Conservation (phyloP, 2,329 filamentous ascomycete species). For the Dactylellina leptospora region DNA sequence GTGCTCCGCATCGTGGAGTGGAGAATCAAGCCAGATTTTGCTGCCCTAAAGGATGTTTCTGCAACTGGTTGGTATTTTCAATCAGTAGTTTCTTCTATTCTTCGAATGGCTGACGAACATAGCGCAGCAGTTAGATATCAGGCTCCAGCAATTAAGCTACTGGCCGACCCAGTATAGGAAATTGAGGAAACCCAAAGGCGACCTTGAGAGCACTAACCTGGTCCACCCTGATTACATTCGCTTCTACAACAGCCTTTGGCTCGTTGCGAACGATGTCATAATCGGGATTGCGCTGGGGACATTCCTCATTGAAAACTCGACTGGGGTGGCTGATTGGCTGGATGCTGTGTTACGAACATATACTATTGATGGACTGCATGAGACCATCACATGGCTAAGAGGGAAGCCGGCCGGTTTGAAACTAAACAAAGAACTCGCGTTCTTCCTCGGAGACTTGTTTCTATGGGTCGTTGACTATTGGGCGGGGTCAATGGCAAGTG, state of each 20-base stretch:
- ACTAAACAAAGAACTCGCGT: slow-evolving; percentile 89
- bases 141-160: slow-evolving; percentile 97
- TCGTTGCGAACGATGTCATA: slow-evolving; percentile 97
- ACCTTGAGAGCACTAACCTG: slow-evolving; percentile 94
- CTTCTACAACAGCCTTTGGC: slow-evolving; percentile 98
- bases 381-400: slow-evolving; percentile 95
- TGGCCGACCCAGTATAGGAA: slow-evolving; percentile 98
- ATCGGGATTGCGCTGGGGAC: slow-evolving; percentile 96
- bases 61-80: slow-evolving; percentile 68
- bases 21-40: slow-evolving; percentile 77
- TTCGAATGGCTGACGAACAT: slow-evolving; percentile 38
- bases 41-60: slow-evolving; percentile 92
- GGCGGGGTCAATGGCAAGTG: slow-evolving; percentile 65
- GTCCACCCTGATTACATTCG: slow-evolving; percentile 98
- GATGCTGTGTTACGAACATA: slow-evolving; percentile 79
- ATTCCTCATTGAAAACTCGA: slow-evolving; percentile 94
- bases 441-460: slow-evolving; percentile 94
- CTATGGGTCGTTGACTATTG: slow-evolving; percentile 99
- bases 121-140: slow-evolving; percentile 96
- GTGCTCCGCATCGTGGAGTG: slow-evolving; percentile 84
- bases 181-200: slow-evolving; percentile 83
- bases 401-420: slow-evolving; percentile 94
- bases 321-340: slow-evolving; percentile 73
- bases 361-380: slow-evolving; percentile 85
- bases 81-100: slow-evolving; percentile 11